Evolutionary conservation across 768 basidiomycete species (phyloP).

Genomic region (Suillus placidus): DNA sequence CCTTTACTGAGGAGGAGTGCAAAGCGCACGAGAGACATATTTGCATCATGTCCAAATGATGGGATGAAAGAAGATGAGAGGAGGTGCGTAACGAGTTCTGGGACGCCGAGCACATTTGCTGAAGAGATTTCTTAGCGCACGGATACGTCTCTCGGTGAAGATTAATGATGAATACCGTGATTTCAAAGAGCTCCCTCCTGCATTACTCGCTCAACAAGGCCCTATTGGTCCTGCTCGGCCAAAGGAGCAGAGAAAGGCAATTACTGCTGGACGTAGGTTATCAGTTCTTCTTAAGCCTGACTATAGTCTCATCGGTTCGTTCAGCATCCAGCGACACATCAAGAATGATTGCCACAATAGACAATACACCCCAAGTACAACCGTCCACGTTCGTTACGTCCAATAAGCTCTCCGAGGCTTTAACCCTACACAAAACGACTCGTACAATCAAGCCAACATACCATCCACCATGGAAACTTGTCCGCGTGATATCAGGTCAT

Average conservation of each 20-base stretch:
- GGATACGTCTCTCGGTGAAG: constrained; percentile 78
- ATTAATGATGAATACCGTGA: constrained; percentile 89
- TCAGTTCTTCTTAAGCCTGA: background rate
- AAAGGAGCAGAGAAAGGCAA: constrained; percentile 61
- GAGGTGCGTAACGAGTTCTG: constrained; percentile 48
- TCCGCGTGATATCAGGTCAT: constrained; percentile 96
- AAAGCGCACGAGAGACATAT: constrained; percentile 74
- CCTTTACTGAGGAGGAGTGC: constrained; percentile 62
- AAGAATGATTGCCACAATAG: constrained; percentile 72
- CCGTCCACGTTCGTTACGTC: constrained; percentile 72
- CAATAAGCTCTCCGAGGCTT: constrained; percentile 79
- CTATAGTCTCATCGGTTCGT: constrained; percentile 19
- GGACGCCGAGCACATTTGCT: background rate
- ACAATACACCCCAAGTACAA: constrained; percentile 67
- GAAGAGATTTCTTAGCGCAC: constrained; percentile 46
- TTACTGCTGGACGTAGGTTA: constrained; percentile 69
- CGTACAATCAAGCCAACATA: constrained; percentile 94
- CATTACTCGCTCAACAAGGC: constrained; percentile 79
- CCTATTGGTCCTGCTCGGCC: constrained; percentile 81
- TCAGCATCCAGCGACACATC: constrained; percentile 50
- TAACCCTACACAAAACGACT: constrained; percentile 90
- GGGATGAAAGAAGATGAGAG: constrained; percentile 66
- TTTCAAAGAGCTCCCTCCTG: constrained; percentile 80
- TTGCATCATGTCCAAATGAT: constrained; percentile 66
- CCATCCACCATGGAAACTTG: constrained; percentile 95